Evolutionary conservation across 225 moss, liverwort and hornwort genomes (phyloP), one percentile per base, ranked within the genome.

Genomic region (Ulota crispa): DNA sequence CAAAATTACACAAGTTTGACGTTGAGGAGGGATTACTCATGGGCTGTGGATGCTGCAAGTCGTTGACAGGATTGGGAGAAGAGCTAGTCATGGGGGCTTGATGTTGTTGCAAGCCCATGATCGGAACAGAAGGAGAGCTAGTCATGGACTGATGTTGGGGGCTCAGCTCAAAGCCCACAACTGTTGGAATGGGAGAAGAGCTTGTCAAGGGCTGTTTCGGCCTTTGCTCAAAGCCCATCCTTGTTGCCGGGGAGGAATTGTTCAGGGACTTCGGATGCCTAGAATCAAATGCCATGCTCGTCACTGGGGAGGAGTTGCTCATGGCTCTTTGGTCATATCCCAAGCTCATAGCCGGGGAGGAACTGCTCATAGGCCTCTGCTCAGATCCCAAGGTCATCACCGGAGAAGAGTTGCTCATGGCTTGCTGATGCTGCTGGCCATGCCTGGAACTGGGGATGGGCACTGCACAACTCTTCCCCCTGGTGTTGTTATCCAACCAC

Each of bases 41-140:
- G 18, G 79, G 39, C 31, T 77, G 85, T 55, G 73, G 75, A 32
- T 76, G 60, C 28, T 80, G 83, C 80, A 88, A 81, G 54, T 72
- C 31, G 57, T 78, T 21, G 20, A 23, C 13, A 3, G 82, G 30
- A 63, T 62, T 55, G 23, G 83, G 86, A 9, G 83, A 81, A 54
- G 88, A 55, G 73, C 77, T 74, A 9, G 79, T 23, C 62, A 83
- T 61, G 60, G 79, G 47, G n/a, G 45, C 53, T 10, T 80, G 88
- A 60, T 73, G 88, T 41, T 83, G 85, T 68, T 83, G 88, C 76
- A 85, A 85, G 56, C 27, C 36, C 80, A 83, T 68, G 26, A 68
- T 73, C 1, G 82, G 30, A 36, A 76, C 56, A 1, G 85, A 77
- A 20, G 85, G 77, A 11, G 85, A 64, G 45, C 73, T 76, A n/a